Conservation (phyloP, 2,329 filamentous ascomycete genomes). For the Ascochyta clinopodiicola region DNA sequence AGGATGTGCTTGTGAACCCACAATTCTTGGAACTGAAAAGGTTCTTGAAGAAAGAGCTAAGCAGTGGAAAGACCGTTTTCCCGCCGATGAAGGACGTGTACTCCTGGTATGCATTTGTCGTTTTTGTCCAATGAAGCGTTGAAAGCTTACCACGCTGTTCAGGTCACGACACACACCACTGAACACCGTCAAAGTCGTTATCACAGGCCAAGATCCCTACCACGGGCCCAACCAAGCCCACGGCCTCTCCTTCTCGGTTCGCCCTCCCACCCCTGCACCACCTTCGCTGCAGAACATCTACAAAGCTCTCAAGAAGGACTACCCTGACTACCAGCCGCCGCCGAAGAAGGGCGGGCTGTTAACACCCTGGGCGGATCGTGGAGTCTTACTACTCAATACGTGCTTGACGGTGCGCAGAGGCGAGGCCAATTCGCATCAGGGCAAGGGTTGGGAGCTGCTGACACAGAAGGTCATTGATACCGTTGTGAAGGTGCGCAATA, state of each 20-base stretch:
- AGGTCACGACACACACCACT: conserved; percentile 96
- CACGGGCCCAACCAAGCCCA: conserved; percentile 96
- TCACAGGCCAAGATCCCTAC: conserved; percentile 96
- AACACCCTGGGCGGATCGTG: conserved; percentile 91
- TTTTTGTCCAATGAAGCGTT: neutral
- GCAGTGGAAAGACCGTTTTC: conserved; percentile 78
- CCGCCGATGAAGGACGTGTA: conserved; percentile 90
- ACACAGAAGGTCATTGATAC: conserved; percentile 91
- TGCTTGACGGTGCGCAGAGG: conserved; percentile 92
- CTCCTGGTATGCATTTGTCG: conserved; percentile 73
- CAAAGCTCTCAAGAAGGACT: conserved; percentile 84
- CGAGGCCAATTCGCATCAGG: conserved; percentile 83
- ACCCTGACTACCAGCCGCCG: conserved; percentile 77
- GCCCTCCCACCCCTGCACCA: conserved; percentile 84
- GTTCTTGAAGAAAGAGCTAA: conserved; percentile 81
- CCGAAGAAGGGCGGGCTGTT: conserved; percentile 81
- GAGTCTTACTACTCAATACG: conserved; percentile 92
- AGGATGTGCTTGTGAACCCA: conserved; percentile 79
- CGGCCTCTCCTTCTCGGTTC: conserved; percentile 93
- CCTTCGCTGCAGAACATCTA: conserved; percentile 96
- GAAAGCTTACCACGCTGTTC: conserved; percentile 8
- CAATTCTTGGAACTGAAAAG: conserved; percentile 88
- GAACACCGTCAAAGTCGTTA: conserved; percentile 85
- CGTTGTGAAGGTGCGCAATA: conserved; percentile 75
- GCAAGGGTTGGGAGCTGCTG: conserved; percentile 90